A percentile compares a stretch with the other conserved stretches of the same genome.
phyloP scores from a whole-genome alignment of 1,139 yeast genomes.

The Komagataea norvegica region DNA sequence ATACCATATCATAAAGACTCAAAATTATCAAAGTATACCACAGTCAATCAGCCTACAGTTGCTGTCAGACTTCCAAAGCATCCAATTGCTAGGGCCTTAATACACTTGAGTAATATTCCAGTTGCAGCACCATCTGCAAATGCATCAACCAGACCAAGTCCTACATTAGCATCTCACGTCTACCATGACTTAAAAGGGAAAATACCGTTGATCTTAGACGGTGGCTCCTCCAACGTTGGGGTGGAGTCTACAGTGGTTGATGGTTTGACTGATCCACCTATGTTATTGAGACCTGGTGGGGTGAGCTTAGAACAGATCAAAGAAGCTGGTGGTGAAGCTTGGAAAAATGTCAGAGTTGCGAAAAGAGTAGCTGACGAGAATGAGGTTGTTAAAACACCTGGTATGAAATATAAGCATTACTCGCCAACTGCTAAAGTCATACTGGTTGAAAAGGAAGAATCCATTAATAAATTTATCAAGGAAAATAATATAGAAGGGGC shows the following conservation, averaged over 20 bases:
- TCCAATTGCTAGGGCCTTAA: slow-evolving; percentile 86
- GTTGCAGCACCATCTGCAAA: slow-evolving; percentile 98
- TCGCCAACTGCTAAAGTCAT: slow-evolving; percentile 85
- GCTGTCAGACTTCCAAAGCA: slow-evolving; percentile 88
- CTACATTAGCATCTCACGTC: slow-evolving; percentile 85
- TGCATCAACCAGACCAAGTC: slow-evolving; percentile 92
- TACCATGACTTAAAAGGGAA: slow-evolving; percentile 69
- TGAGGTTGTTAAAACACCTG: slow-evolving; percentile 88
- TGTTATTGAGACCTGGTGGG: slow-evolving; percentile 91
- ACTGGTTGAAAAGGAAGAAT: slow-evolving; percentile 40
- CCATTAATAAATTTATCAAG: slow-evolving; percentile 20
- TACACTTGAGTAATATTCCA: slow-evolving; percentile 82
- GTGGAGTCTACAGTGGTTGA: slow-evolving; percentile 93
- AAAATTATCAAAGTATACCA: slow-evolving; percentile 66
- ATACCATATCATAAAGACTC: slow-evolving; percentile 55
- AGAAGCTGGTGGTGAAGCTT: slow-evolving; percentile 54
- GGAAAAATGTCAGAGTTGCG: slow-evolving; percentile 63
- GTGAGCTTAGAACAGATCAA: slow-evolving; percentile 72
- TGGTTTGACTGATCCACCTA: slow-evolving; percentile 80
- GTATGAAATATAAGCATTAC: slow-evolving; percentile 95
- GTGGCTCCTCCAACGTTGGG: slow-evolving; percentile 88
- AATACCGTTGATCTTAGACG: slow-evolving; percentile 86
- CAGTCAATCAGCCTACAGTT: slow-evolving; percentile 83
- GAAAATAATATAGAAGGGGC: slow-evolving; percentile 10
- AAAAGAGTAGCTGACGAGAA: slow-evolving; percentile 57